Evolutionary conservation across 768 basidiomycete genomes (phyloP), one percentile per base, ranked within the genome.

Genomic region (Lactarius deliciosus): DNA sequence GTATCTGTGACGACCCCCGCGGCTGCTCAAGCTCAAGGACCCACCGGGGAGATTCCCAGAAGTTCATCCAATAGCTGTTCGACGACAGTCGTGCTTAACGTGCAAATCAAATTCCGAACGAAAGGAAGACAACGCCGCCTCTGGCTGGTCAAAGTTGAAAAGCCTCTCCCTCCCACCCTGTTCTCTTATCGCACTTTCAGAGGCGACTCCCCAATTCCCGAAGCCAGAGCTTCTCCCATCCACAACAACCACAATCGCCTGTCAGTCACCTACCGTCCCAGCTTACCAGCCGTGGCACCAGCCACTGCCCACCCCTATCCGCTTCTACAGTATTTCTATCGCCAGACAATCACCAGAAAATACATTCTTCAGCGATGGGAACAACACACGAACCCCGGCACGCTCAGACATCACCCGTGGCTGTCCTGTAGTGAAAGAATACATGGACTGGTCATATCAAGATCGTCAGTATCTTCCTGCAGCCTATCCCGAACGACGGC

Each of bases 401-500:
- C 28, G n/a, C 16, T 0, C 0, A 58, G 64, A 11, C 58, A 64
- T n/a, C 13, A 30, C 59, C 45, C 30, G 45, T 6, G n/a, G 16
- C 7, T 64, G 64, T 20, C 30, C 43, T 0, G 15, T 8, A 1
- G 64, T 45, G 0, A 13, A 38, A 8, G 64, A 64, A 22, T 64
- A 59, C 13, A 45, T 64, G 5, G 5, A n/a, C 45, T 0, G 30
- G 43, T 5, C 43, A 32, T 5, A 57, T 57, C 2, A n/a, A 13
- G 5, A 38, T 57, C 2, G 5, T 30, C 0, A 20, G n/a, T n/a
- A 11, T 18, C 32, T 64, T 6, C 45, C 64, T 0, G 40, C 22
- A 53, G 20, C 34, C 34, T 0, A 53, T 64, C 45, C 57, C 57
- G 2, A 64, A 64, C 15, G 64, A 64, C 7, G 45, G 57, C 1